Conservation (phyloP, 768 basidiomycete genomes). For the Royoungia palumana region DNA sequence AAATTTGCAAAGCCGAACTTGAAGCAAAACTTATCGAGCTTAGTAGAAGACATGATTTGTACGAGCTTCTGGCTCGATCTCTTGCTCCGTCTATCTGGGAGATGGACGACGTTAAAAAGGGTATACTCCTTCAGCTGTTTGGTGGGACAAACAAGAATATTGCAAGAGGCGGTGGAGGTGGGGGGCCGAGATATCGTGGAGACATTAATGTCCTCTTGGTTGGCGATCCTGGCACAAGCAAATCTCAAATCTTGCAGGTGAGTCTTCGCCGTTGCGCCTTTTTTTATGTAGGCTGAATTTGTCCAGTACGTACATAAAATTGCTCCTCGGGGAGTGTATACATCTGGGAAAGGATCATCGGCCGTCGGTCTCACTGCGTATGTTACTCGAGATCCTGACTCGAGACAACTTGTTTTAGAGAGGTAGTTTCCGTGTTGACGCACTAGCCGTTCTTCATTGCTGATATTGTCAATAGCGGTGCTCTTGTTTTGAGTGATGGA, state of each 20-base stretch:
- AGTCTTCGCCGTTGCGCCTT: constrained; percentile 15
- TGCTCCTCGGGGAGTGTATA: constrained; percentile 95
- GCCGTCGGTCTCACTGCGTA: constrained; percentile 99
- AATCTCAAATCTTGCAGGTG: constrained; percentile 92
- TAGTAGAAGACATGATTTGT: constrained; percentile 74
- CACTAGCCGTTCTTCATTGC: not conserved
- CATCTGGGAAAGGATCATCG: constrained; percentile 96
- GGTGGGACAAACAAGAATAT: constrained; percentile 98
- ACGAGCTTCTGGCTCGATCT: constrained; percentile 78
- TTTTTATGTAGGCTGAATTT: not conserved
- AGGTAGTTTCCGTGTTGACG: constrained; percentile 50
- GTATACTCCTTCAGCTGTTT: constrained; percentile 92
- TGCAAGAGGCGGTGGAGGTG: constrained; percentile 87
- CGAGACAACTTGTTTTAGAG: constrained; percentile 95
- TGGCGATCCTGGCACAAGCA: constrained; percentile 96
- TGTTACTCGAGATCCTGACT: constrained; percentile 96
- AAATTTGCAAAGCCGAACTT: constrained; percentile 60
- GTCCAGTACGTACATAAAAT: constrained; percentile 96
- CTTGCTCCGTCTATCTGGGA: constrained; percentile 96
- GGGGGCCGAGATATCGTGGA: constrained; percentile 93
- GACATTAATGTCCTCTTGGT: constrained; percentile 98
- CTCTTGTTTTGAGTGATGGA: constrained; percentile 90
- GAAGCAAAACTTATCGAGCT: constrained; percentile 76
- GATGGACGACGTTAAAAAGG: constrained; percentile 99
- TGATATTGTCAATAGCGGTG: constrained; percentile 56